These are phyloP conservation scores for Bjerkandera adusta DNA, from an alignment of 1,284 basidiomycete genomes.

Conservation along the genomic window DNA sequence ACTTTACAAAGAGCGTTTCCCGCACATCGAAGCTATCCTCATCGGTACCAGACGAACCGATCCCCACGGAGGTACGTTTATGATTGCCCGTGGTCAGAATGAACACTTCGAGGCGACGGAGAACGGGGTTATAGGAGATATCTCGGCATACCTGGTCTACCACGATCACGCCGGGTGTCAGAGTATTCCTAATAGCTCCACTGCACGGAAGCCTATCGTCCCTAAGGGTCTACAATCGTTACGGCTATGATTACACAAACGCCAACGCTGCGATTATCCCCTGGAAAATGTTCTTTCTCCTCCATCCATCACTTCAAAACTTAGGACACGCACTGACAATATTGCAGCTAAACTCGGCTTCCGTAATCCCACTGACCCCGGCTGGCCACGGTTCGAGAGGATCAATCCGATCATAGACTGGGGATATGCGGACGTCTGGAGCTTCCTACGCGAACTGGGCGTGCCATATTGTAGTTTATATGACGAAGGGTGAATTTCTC, in stretches of 20 bases:
- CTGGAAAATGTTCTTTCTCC: too few relatives aligned
- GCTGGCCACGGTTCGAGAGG: slow-evolving; percentile 89
- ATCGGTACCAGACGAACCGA: slow-evolving; percentile 88
- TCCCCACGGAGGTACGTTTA: slow-evolving; percentile 84
- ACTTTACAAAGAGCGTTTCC: slow-evolving; percentile 67
- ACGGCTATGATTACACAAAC: too few relatives aligned
- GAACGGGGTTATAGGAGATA: too few relatives aligned
- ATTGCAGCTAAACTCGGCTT: slow-evolving; percentile 61
- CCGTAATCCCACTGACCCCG: slow-evolving; percentile 79
- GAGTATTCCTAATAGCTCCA: too few relatives aligned
- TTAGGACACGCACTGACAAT: slow-evolving; percentile 1
- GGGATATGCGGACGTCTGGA: slow-evolving; percentile 90
- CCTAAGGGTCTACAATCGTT: too few relatives aligned
- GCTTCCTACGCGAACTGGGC: slow-evolving; percentile 72
- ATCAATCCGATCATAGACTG: slow-evolving; percentile 97
- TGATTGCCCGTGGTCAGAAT: slow-evolving; percentile 5
- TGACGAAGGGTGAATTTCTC: slow-evolving; percentile 75
- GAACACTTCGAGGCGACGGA: too few relatives aligned
- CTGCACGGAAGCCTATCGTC: too few relatives aligned
- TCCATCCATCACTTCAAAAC: too few relatives aligned
- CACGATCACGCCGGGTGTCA: too few relatives aligned
- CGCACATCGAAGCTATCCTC: slow-evolving; percentile 76
- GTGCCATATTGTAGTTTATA: slow-evolving; percentile 90
- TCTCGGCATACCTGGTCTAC: too few relatives aligned
- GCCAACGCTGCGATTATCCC: too few relatives aligned